Evolutionary conservation across 441 rosid species (phyloP), one percentile per base, ranked within the genome.

Genomic region (Pelargonium fulgidum): DNA sequence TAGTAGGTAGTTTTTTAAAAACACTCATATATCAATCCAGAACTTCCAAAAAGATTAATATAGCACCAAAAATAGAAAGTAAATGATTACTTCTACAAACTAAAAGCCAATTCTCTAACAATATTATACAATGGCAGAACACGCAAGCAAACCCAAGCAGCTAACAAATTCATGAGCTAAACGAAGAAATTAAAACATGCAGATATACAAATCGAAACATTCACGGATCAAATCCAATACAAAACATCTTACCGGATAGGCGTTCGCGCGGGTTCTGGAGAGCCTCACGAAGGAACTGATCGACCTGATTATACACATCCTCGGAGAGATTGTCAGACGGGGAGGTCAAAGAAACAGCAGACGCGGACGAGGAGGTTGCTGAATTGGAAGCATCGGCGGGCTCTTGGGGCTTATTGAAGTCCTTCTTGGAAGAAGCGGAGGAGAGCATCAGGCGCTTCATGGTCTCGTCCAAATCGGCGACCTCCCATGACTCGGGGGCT

Each of bases 181-280:
- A 56, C 8, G 26, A 9, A 17, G 19, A 56, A 17, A 17, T 1
- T 7, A 56, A 17, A 73, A 39, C 4, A 20, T 10, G 42, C 16
- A 10, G 20, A 52, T 17, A 50, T 1, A 24, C 0, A n/a, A 7
- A 45, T 52, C 7, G 19, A 4, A 45, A 13, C 33, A 45, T 59
- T 26, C 24, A 22, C 26, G 47, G 8, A 22, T 26, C 9, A 17
- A 44, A 59, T n/a, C 7, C 6, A 0, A 24, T 13, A 2, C n/a
- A 7, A 42, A 50, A 33, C 3, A 20, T 58, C 84, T 76, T 70
- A 87, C 96, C 67, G 20, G 93, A 89, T 12, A 89, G 90, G 45
- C 96, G 88, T 67, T 89, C 96, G 36, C 96, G 89, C 14, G 93
- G 90, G 74, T 89, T 89, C 59, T 87, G 87, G 62, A 89, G 63